Base-by-base conservation (phyloP, 2,329 filamentous ascomycete species). In the Fusarium oligoseptatum region DNA sequence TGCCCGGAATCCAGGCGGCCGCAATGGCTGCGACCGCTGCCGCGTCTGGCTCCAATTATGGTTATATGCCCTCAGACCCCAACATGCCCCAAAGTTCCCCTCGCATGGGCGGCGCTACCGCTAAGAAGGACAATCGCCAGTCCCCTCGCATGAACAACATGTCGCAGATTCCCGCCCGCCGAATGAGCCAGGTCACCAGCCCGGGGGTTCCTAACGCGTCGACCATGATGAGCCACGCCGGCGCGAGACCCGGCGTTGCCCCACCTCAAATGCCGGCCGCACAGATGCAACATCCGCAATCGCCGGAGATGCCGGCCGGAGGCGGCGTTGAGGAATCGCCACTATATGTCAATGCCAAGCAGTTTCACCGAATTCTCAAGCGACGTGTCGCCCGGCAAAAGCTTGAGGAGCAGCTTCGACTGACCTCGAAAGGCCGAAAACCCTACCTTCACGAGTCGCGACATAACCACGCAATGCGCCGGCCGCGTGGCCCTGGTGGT, bases 381-480 rank as follows among this genome's bases (percentile, higher is more conserved):
- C 91, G 97, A 67, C 91, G 97, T 68, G 95, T 98, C 73, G 97
- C 97, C 8, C 91, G 97, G 37, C 97, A 98, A 83, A 95, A 94
- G 82, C 88, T 99, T 17, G 97, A 99, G 82, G 97, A 99, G 82
- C 94, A 95, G 64, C 85, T 99, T 50, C 91, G 97, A 48, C 86
- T 98, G 67, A 98, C 97, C 0, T 97, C 93, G 11, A 99, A 99
- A 85, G 96, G 96, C 29, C 92, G 97, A 39, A 98, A 98, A 85
- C 97, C 97, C 4, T 99, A 99, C 80, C 88, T 99, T 36, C 97
- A 99, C 84, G 97, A 99, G 82, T 98, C 96, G 29, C 90, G 97
- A 80, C 97, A 99, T 83, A 98, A 98, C 81, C 97, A 99, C 83
- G 97, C 97, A 11, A 99, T 99, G 97, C 92, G 97, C 67, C 89